A percentile compares a stretch with the other conserved stretches of the same genome.
Evolutionary conservation across 1,284 basidiomycete genomes (phyloP).

Genomic region (Veloporphyrellus conicus): DNA sequence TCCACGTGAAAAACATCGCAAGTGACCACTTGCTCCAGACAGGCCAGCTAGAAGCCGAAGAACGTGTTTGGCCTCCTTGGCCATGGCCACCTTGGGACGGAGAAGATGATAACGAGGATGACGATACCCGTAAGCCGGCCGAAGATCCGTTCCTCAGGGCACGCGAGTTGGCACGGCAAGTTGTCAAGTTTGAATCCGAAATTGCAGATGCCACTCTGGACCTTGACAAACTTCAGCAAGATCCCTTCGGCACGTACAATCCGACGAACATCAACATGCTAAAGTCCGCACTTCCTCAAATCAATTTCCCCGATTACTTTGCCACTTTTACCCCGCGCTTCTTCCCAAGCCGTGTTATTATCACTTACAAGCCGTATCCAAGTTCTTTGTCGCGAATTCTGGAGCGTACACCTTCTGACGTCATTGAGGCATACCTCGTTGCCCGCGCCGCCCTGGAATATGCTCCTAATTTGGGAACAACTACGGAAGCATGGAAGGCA

Average conservation of each 20-base stretch:
- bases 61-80: slow-evolving; percentile 74
- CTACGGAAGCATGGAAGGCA: slow-evolving; percentile 73
- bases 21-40: slow-evolving; percentile 19
- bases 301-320: slow-evolving; percentile 83
- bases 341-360: slow-evolving; percentile 74
- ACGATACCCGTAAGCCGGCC: slow-evolving; percentile 40
- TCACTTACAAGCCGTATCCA: slow-evolving; percentile 82
- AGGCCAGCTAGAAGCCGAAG: slow-evolving; percentile 47
- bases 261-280: slow-evolving; percentile 70
- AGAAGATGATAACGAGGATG: slow-evolving; percentile 53
- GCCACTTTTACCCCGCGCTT: slow-evolving; percentile 75
- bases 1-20: slow-evolving; percentile 8
- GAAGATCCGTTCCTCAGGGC: slow-evolving; percentile 43
- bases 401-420: slow-evolving; percentile 61
- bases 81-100: slow-evolving; percentile 81
- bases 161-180: slow-evolving; percentile 63
- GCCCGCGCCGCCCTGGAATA: slow-evolving; percentile 63
- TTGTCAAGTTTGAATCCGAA: slow-evolving; percentile 77
- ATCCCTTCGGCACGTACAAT: slow-evolving; percentile 90
- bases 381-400: slow-evolving; percentile 68
- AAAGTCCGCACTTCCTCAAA: slow-evolving; percentile 67
- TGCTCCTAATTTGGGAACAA: slow-evolving; percentile 66
- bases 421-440: slow-evolving; percentile 85
- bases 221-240: slow-evolving; percentile 65
- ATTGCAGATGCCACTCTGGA: slow-evolving; percentile 83